These are phyloP conservation scores for Cichorium intybus DNA, from an alignment of 140 eudicot species.

Conservation along the genomic window DNA sequence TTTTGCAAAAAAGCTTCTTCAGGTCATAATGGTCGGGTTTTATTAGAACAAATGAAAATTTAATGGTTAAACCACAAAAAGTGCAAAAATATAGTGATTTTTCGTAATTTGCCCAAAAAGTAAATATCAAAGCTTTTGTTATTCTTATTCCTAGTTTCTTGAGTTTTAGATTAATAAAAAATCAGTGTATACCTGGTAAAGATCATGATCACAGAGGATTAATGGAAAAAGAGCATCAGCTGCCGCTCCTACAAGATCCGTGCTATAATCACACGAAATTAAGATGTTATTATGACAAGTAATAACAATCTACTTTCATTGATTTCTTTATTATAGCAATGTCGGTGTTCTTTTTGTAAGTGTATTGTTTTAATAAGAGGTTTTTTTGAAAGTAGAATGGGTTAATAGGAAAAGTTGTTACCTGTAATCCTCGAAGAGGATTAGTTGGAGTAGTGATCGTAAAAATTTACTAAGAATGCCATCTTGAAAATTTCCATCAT, in stretches of 20 bases:
- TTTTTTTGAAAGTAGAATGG: too few relatives aligned
- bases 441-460: constrained; percentile 66
- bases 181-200: constrained; percentile 64
- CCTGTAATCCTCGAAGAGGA: constrained; percentile 95
- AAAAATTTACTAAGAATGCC: constrained; percentile 75
- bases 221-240: constrained; percentile 96
- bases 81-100: too few relatives aligned
- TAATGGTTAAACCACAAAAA: too few relatives aligned
- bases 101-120: too few relatives aligned
- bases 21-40: too few relatives aligned
- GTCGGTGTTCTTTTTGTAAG: too few relatives aligned
- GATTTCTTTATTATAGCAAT: too few relatives aligned
- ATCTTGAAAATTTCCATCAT: constrained; percentile 62
- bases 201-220: constrained; percentile 79
- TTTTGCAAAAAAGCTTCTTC: too few relatives aligned
- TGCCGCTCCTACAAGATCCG: constrained; percentile 85
- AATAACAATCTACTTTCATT: too few relatives aligned
- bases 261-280: constrained; percentile 42
- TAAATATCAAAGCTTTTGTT: too few relatives aligned
- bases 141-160: not conserved
- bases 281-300: not conserved
- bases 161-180: not conserved
- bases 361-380: too few relatives aligned
- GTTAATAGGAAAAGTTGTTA: constrained; percentile 11
- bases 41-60: too few relatives aligned